phyloP scores from a whole-genome alignment of 768 basidiomycete genomes.

The Chalciporus chontae region DNA sequence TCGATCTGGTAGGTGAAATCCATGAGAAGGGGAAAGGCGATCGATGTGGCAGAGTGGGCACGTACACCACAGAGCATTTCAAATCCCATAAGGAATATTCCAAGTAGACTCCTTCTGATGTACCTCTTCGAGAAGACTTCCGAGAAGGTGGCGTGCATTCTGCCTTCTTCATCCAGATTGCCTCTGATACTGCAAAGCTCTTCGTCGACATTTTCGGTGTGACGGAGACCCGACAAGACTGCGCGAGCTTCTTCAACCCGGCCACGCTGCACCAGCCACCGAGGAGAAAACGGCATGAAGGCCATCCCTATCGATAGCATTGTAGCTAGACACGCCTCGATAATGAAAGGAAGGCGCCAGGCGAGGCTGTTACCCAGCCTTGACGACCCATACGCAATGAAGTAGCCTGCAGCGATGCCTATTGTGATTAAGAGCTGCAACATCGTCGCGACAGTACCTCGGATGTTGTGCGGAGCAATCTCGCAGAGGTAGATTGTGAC shows the following conservation, averaged over 20 bases:
- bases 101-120: conserved; percentile 35
- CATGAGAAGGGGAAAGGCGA: not conserved
- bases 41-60: not conserved
- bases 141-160: conserved; percentile 18
- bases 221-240: conserved; percentile 24
- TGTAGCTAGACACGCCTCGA: conserved; percentile 21
- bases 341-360: conserved; percentile 28
- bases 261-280: conserved; percentile 33
- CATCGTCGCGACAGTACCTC: conserved; percentile 39
- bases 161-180: conserved; percentile 23
- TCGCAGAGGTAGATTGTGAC: conserved; percentile 40
- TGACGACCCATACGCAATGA: conserved; percentile 25
- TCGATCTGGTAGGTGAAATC: conserved; percentile 18
- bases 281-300: conserved; percentile 19
- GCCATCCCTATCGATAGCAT: conserved; percentile 22
- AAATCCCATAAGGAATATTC: conserved; percentile 43
- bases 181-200: conserved; percentile 19
- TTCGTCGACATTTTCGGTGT: conserved; percentile 13
- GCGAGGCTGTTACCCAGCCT: conserved; percentile 20
- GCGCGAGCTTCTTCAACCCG: conserved; percentile 29
- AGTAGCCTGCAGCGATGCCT: conserved; percentile 38
- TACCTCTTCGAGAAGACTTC: conserved; percentile 30
- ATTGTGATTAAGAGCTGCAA: conserved; percentile 42
- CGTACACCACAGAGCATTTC: conserved; percentile 35
- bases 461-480: conserved; percentile 39